Evolutionary conservation across 495 filamentous ascomycete genomes (phyloP).

Genomic region (Aspergillus cristatus): DNA sequence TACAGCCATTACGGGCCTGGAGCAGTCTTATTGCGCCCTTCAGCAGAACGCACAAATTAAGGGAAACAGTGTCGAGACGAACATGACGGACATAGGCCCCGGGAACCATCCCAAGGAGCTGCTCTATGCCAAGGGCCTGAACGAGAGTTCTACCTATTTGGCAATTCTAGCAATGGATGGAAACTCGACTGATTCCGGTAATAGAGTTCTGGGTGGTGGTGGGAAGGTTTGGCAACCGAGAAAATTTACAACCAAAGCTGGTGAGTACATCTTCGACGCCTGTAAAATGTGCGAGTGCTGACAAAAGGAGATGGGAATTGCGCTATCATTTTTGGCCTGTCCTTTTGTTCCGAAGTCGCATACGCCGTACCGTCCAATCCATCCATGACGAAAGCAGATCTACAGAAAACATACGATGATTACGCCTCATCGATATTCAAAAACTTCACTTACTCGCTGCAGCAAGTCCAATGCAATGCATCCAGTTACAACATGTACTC

Average conservation of each 20-base stretch:
- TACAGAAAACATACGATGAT: constrained; percentile 62
- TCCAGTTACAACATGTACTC: constrained; percentile 64
- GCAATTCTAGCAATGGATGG: constrained; percentile 59
- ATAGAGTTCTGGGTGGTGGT: constrained; percentile 52
- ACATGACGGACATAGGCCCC: constrained; percentile 57
- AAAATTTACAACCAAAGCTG: constrained; percentile 65
- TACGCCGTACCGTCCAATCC: constrained; percentile 85
- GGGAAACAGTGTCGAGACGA: constrained; percentile 44
- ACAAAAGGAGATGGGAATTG: constrained; percentile 58
- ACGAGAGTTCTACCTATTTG: constrained; percentile 56
- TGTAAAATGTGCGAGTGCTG: constrained; percentile 3
- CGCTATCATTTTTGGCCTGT: constrained; percentile 70
- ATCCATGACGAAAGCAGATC: constrained; percentile 25
- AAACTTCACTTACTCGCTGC: constrained; percentile 72
- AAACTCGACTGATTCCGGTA: constrained; percentile 40
- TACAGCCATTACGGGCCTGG: constrained; percentile 53
- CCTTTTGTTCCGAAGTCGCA: constrained; percentile 76
- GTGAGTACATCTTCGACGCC: constrained; percentile 37
- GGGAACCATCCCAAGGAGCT: constrained; percentile 66
- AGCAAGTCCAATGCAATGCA: constrained; percentile 79
- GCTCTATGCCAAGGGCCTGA: constrained; percentile 71
- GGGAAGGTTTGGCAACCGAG: constrained; percentile 60
- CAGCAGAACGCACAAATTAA: constrained; percentile 51
- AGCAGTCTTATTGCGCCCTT: constrained; percentile 67
- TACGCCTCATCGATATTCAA: constrained; percentile 50